Evolutionary conservation across 2,329 filamentous ascomycete genomes (phyloP), one percentile per base, ranked within the genome.

Genomic region (Parasarocladium wereldwijsianum): DNA sequence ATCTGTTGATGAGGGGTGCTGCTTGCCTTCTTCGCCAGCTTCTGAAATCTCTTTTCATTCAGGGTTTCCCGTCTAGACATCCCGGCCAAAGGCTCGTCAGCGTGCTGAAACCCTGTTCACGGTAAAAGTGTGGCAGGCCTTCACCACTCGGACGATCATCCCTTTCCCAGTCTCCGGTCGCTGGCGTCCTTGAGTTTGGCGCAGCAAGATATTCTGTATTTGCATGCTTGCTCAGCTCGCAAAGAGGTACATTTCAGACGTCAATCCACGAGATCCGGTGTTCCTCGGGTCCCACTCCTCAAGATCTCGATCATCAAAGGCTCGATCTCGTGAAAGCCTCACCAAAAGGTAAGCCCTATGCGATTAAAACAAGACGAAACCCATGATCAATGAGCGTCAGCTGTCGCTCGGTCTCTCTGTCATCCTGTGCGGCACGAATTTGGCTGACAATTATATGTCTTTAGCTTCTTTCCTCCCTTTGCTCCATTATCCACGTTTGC

Each of bases 111-210:
- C 32, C 32, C 39, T 43, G 47, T 49, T 55, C 55, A 51, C 54
- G 58, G 61, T 64, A 53, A 58, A 40, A 62, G 59, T 57, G 58
- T 60, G 49, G 50, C 49, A 44, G 24, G 17, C 24, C 16, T 20
- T 24, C n/a, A n/a, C 47, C 44, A 47, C 42, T 38, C 42, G 50
- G 47, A 49, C 50, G 43, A 50, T 45, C 50, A 52, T 45, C 57
- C 52, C 47, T 56, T 30, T n/a, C n/a, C 43, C 51, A 44, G 47
- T 48, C 43, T 43, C 45, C 41, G 65, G 66, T 57, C 65, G 65
- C 66, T 62, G 66, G 66, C 66, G 64, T 65, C 66, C 65, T 62
- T 55, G 43, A 43, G 45, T 61, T 54, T 32, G 17, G 12, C 5
- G 7, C 8, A 14, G 19, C 17, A 11, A 15, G 17, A 10, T 18